phyloP scores from a whole-genome alignment of 225 moss, liverwort and hornwort genomes.

The Antitrichia curtipendula region DNA sequence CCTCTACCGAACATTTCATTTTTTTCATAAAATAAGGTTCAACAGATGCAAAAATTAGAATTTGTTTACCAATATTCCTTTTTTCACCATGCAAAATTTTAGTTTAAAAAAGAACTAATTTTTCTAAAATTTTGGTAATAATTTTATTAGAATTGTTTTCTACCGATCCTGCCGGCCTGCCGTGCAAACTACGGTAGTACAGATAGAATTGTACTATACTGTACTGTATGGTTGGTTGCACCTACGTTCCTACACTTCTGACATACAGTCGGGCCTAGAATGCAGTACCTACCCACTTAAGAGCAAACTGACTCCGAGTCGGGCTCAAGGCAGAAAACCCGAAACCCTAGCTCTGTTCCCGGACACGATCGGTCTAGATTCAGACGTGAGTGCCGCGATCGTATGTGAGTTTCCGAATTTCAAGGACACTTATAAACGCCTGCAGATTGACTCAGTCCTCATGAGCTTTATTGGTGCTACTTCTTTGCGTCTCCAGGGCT shows the following conservation, averaged over 20 bases:
- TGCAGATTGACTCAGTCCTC: background rate
- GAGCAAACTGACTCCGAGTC: background rate
- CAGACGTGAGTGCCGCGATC: background rate
- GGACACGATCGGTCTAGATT: background rate
- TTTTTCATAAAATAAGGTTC: background rate
- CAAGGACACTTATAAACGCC: background rate
- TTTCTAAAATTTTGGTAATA: background rate
- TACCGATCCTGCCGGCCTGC: too few species aligned
- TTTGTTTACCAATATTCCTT: too few species aligned
- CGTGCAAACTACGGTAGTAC: background rate
- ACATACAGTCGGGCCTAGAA: background rate
- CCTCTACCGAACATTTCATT: too few species aligned
- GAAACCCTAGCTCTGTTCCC: background rate
- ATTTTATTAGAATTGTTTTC: too few species aligned
- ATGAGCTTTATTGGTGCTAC: background rate
- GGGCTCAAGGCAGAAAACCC: background rate
- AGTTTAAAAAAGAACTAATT: background rate
- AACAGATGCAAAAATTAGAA: fast-evolving
- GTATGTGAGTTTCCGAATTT: background rate
- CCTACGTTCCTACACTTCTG: background rate
- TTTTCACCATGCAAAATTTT: background rate
- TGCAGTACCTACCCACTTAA: background rate
- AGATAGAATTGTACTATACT: background rate
- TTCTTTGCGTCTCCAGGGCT: background rate
- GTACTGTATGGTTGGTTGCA: background rate